Evolutionary conservation across 2,329 filamentous ascomycete species (phyloP).

Genomic region (Cordyceps sp.): DNA sequence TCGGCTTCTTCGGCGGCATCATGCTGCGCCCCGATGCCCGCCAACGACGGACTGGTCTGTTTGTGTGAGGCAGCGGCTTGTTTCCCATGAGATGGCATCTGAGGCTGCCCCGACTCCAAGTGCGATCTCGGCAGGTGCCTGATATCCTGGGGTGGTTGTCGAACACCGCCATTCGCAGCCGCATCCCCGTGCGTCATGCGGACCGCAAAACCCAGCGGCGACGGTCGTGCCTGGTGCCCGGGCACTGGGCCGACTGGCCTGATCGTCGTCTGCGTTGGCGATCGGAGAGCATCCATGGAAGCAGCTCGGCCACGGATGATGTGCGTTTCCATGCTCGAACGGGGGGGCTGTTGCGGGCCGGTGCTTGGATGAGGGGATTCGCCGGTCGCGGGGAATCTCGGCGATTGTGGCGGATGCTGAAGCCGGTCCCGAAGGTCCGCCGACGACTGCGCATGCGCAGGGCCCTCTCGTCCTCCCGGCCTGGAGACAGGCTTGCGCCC

Average conservation of each 20-base stretch:
- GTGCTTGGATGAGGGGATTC: no score
- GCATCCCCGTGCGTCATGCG: constrained; percentile 1
- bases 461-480: constrained; percentile 4
- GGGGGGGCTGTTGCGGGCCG: no score
- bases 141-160: not conserved
- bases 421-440: not conserved
- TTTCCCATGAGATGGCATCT: no score
- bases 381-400: no score
- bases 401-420: no score
- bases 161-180: not conserved
- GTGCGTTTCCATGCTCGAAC: no score
- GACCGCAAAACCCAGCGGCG: constrained; percentile 2
- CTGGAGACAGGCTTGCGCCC: constrained; percentile 8
- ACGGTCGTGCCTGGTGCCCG: constrained; percentile 2
- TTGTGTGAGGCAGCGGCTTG: not conserved
- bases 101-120: no score
- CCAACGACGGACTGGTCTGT: not conserved
- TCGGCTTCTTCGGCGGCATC: not conserved
- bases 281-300: constrained; percentile 3
- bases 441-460: not conserved
- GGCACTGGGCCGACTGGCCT: constrained; percentile 1
- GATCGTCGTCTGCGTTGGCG: constrained; percentile 1
- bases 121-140: not conserved
- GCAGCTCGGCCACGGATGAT: not conserved
- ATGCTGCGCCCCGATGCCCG: not conserved